Conservation (phyloP, 768 basidiomycete species). For the Pleurotus citrinopileatus region DNA sequence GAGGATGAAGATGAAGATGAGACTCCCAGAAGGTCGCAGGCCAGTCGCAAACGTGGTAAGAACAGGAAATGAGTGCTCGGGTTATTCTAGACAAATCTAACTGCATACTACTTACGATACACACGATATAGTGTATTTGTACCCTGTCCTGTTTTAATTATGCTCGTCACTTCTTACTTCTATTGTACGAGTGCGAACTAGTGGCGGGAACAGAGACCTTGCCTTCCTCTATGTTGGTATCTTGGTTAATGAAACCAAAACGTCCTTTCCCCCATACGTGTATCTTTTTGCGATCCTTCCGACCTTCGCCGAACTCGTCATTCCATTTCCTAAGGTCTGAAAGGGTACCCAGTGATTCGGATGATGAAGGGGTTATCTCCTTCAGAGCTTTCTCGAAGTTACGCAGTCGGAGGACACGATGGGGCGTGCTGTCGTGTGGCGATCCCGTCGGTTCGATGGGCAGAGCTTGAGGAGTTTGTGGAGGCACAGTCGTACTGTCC, state of each 20-base stretch:
- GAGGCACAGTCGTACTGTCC: slow-evolving; percentile 15
- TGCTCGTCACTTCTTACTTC: slow-evolving; percentile 12
- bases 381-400: slow-evolving; percentile 85
- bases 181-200: slow-evolving; percentile 15
- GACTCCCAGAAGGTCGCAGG: slow-evolving; percentile 15
- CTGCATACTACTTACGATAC: neutral
- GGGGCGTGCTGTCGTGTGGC: too few relatives aligned
- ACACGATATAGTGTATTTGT: slow-evolving; percentile 2
- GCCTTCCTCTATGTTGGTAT: slow-evolving; percentile 36
- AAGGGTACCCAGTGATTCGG: slow-evolving; percentile 75
- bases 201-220: slow-evolving; percentile 29
- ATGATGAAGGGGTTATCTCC: slow-evolving; percentile 88
- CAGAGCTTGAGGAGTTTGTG: slow-evolving; percentile 8
- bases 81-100: slow-evolving; percentile 9
- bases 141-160: slow-evolving; percentile 1
- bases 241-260: slow-evolving; percentile 77
- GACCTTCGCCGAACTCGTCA: slow-evolving; percentile 90
- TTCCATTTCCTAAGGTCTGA: slow-evolving; percentile 85
- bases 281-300: slow-evolving; percentile 54
- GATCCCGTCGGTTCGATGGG: too few relatives aligned
- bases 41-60: neutral
- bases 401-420: slow-evolving; percentile 44
- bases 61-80: too few relatives aligned
- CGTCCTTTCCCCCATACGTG: slow-evolving; percentile 85
- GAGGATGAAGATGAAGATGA: slow-evolving; percentile 20